Conservation (phyloP, 2,329 filamentous ascomycete species). For the Akanthomyces lecanii region DNA sequence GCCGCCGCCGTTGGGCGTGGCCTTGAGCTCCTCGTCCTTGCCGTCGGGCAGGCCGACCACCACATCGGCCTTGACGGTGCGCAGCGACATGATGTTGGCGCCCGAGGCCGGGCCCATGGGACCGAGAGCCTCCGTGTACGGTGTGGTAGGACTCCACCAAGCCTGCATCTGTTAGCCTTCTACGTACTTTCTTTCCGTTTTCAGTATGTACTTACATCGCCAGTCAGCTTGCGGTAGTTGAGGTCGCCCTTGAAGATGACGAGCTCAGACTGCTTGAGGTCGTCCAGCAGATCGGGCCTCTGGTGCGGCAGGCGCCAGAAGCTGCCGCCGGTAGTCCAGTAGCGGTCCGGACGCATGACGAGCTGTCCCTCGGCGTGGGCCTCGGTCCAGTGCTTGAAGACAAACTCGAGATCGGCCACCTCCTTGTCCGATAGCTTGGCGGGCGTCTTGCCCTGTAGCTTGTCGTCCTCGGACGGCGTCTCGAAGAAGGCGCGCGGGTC, state of each 20-base stretch:
- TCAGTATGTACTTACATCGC: slow-evolving; percentile 61
- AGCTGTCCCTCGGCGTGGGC: slow-evolving; percentile 82
- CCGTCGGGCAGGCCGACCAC: slow-evolving; percentile 83
- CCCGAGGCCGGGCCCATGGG: slow-evolving; percentile 78
- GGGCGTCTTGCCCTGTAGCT: slow-evolving; percentile 52
- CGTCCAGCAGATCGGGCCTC: slow-evolving; percentile 64
- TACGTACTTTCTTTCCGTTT: not conserved
- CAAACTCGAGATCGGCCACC: slow-evolving; percentile 60
- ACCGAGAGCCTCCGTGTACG: slow-evolving; percentile 79
- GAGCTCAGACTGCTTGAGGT: slow-evolving; percentile 77
- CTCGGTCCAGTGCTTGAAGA: slow-evolving; percentile 77
- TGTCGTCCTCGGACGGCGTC: slow-evolving; percentile 64
- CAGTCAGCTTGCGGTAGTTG: slow-evolving; percentile 91
- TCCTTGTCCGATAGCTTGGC: slow-evolving; percentile 64
- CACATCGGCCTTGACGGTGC: slow-evolving; percentile 95
- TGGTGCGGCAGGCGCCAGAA: slow-evolving; percentile 80
- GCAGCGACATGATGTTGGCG: slow-evolving; percentile 76
- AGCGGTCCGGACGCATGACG: slow-evolving; percentile 74
- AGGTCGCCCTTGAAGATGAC: slow-evolving; percentile 97
- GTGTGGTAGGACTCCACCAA: slow-evolving; percentile 79
- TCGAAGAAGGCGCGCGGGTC: slow-evolving; percentile 76
- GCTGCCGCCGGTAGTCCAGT: slow-evolving; percentile 86
- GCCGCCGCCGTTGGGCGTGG: slow-evolving; percentile 64
- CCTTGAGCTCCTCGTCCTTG: slow-evolving; percentile 74
- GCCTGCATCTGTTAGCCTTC: slow-evolving; percentile 24